A percentile compares a stretch with the other conserved stretches of the same genome.
phyloP scores from a whole-genome alignment of 257 asterid species.

The Gentiana dahurica region DNA sequence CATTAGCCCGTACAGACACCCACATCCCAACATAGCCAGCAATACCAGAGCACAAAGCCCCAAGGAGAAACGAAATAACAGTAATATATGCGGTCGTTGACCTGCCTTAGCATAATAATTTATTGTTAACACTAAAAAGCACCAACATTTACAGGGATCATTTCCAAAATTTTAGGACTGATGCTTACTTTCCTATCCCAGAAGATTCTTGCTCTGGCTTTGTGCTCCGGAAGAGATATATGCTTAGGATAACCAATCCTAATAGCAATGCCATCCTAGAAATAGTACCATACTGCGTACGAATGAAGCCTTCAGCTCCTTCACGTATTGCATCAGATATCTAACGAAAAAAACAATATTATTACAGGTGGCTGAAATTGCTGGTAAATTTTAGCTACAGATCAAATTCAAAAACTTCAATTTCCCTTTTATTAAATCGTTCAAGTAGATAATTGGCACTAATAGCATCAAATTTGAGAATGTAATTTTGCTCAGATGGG shows the following conservation, averaged over 20 bases:
- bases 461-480: no score
- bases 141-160: background rate
- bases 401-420: background rate
- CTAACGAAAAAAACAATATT: conserved; percentile 35
- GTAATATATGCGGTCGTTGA: conserved; percentile 71
- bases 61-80: conserved; percentile 84
- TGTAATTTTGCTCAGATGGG: no score
- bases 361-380: conserved; percentile 17
- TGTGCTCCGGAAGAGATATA: conserved; percentile 77
- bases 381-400: background rate
- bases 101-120: conserved; percentile 39
- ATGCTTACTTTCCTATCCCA: conserved; percentile 74
- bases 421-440: background rate
- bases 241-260: conserved; percentile 60
- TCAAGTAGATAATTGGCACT: no score
- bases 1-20: conserved; percentile 99
- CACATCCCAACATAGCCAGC: conserved; percentile 99
- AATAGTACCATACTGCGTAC: conserved; percentile 93
- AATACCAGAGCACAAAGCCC: conserved; percentile 93
- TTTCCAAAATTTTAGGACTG: background rate
- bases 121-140: background rate
- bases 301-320: conserved; percentile 98
- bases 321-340: conserved; percentile 99
- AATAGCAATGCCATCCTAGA: conserved; percentile 87
- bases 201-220: conserved; percentile 92